These are phyloP conservation scores for Lenwebbia sp. DNA, from an alignment of 345 rosid species.

Conservation along the genomic window DNA sequence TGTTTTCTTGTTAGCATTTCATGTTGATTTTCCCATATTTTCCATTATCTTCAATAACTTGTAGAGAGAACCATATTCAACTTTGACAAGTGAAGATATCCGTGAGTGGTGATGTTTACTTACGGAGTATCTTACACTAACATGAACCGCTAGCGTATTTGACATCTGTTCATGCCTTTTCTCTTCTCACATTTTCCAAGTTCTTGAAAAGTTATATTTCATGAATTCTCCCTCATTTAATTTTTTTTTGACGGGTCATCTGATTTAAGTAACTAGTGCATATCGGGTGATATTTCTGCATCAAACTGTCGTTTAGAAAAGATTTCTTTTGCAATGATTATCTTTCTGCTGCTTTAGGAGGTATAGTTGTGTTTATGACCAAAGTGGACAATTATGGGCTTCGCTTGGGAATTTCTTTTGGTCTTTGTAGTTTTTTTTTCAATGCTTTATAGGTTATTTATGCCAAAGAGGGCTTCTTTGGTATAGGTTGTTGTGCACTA, in stretches of 20 bases:
- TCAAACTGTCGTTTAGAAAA: background rate
- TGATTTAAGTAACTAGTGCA: background rate
- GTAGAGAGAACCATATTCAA: background rate
- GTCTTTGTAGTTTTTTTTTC: background rate
- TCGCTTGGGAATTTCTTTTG: background rate
- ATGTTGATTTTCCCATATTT: background rate
- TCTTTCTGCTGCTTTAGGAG: background rate
- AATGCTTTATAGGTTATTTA: background rate
- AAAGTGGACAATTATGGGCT: background rate
- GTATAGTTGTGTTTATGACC: background rate
- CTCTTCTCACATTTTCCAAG: background rate
- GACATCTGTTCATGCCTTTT: background rate
- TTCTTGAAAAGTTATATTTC: background rate
- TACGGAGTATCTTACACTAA: background rate
- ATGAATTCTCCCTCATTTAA: background rate
- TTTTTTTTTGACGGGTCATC: background rate
- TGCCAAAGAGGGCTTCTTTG: background rate
- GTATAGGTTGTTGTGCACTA: background rate
- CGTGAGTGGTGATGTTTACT: background rate
- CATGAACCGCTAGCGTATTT: background rate
- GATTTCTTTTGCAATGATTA: background rate
- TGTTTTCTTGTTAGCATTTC: constrained; percentile 5
- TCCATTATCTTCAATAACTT: background rate
- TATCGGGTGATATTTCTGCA: background rate
- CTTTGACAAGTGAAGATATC: background rate